Evolutionary conservation across 1,139 yeast genomes (phyloP), one percentile per base, ranked within the genome.

Genomic region (Taphrina communis): DNA sequence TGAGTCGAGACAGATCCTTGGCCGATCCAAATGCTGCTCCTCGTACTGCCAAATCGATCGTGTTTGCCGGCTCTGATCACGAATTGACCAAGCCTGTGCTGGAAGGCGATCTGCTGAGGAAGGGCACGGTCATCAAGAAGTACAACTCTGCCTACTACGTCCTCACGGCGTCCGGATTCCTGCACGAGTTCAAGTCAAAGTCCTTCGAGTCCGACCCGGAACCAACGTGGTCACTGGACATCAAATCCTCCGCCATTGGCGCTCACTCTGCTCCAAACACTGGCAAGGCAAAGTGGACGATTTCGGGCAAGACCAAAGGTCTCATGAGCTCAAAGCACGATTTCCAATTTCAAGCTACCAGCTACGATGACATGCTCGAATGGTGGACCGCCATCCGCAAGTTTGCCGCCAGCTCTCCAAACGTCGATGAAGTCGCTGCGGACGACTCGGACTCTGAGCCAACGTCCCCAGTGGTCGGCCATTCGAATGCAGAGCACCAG

Each of bases 151-250:
- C 78, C 14, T 81, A 80, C 73, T 83, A 79, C 74, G 86, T 82
- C 52, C 76, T 84, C 66, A 81, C 86, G 2, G 81, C 80, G 31
- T 72, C 83, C 0, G 77, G 80, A 42, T 82, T 78, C 75, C 73
- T 84, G 57, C 82, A 82, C 71, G 83, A 82, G 73, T 84, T 81
- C 76, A 80, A 80, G 70, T 77, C 83, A 14, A 78, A 80, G 71
- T 81, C 82, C 53, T 76, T 75, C 61, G 74, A 77, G 58, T 75
- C 75, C 68, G 84, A 82, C 71, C 77, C 83, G 9, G 77, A 77
- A 17, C 86, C 86, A 8, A 80, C 80, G 56, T 74, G 82, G 69
- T 80, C 83, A 42, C 73, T 84, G 38, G 83, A 80, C 72, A 74
- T 84, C 60, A 86, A 86, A 6, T 85, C 82, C 36, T 77, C 82